phyloP scores from a whole-genome alignment of 345 rosid species.

The Eucalyptus paniculata region DNA sequence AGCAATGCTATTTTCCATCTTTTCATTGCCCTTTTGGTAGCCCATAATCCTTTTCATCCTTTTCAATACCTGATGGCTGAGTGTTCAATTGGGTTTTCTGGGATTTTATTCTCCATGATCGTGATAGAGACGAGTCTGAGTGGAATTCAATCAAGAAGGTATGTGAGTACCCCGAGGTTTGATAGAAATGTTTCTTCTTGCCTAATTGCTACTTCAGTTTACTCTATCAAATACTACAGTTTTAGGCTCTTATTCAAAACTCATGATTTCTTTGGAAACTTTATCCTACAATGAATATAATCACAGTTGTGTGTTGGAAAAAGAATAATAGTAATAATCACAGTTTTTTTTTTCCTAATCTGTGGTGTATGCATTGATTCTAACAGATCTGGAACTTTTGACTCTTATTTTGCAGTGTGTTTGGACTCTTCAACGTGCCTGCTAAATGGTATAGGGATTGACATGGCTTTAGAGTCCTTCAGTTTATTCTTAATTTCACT shows the following conservation, averaged over 20 bases:
- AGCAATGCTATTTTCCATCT: conserved; percentile 79
- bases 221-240: not conserved
- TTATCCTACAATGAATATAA: not conserved
- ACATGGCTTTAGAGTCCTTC: not conserved
- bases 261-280: not conserved
- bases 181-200: not conserved
- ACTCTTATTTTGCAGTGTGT: conserved; percentile 53
- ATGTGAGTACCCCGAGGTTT: not conserved
- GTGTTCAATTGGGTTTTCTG: conserved; percentile 92
- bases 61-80: conserved; percentile 41
- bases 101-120: conserved; percentile 82
- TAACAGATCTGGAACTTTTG: not conserved
- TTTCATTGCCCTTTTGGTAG: conserved; percentile 49
- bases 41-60: conserved; percentile 45
- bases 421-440: conserved; percentile 96
- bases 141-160: conserved; percentile 89
- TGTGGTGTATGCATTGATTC: not conserved
- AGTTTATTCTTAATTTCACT: not conserved
- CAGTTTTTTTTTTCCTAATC: not conserved
- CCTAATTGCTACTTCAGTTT: not conserved
- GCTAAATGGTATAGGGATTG: conserved; percentile 56
- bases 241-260: not conserved
- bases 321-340: not conserved
- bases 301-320: not conserved
- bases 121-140: conserved; percentile 94